Conservation (phyloP, 495 filamentous ascomycete genomes). For the Cercophora scortea region DNA sequence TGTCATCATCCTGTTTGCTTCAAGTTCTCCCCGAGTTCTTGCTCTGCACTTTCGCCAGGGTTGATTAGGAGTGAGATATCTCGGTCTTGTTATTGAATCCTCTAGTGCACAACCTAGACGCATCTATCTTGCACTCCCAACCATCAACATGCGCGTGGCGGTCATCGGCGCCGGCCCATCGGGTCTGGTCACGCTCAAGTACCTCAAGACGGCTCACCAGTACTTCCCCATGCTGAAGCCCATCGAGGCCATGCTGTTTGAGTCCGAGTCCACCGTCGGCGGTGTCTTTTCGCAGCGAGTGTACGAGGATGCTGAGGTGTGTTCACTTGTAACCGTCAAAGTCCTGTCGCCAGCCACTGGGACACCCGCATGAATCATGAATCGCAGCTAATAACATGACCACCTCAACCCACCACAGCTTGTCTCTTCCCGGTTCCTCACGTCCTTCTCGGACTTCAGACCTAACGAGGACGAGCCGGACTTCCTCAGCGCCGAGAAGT, state of each 20-base stretch:
- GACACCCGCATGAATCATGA: too few species aligned
- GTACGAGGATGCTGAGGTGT: constrained; percentile 27
- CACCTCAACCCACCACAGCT: constrained; percentile 15
- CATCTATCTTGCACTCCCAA: too few species aligned
- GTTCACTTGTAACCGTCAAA: background rate
- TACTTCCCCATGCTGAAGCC: constrained; percentile 14
- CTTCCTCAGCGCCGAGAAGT: constrained; percentile 23
- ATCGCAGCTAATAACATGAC: background rate
- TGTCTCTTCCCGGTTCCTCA: constrained; percentile 32
- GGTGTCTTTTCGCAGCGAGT: constrained; percentile 23
- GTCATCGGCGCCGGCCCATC: constrained; percentile 38
- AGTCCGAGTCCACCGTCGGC: constrained; percentile 14
- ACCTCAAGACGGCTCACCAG: constrained; percentile 28
- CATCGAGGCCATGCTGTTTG: constrained; percentile 23
- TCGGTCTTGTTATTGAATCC: too few species aligned
- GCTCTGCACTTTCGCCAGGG: too few species aligned
- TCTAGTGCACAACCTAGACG: too few species aligned
- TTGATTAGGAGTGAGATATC: too few species aligned
- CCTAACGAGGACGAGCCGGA: constrained; percentile 17
- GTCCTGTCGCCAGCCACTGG: too few species aligned
- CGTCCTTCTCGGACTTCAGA: constrained; percentile 33
- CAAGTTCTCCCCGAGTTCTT: too few species aligned
- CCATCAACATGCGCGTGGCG: constrained; percentile 19
- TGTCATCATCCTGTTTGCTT: too few species aligned
- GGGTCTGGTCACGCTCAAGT: constrained; percentile 37